Evolutionary conservation across 75 land plant genomes (phyloP).

Genomic region (Selaginella moellendorffii): DNA sequence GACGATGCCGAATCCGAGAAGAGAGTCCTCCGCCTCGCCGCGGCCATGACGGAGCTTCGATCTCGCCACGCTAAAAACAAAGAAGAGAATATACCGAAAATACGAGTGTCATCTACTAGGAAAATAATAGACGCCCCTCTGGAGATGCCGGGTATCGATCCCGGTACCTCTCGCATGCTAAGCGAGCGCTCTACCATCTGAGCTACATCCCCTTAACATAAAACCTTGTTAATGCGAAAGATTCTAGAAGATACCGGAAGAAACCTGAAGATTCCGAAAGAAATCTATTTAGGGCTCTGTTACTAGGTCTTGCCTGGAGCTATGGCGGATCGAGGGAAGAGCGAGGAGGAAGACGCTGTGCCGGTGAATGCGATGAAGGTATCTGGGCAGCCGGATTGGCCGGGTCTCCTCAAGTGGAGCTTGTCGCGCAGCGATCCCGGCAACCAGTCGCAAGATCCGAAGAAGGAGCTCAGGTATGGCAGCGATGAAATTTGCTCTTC

Average conservation of each 20-base stretch:
- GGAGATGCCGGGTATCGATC: conserved; percentile 9
- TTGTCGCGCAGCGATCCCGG: conserved; percentile 46
- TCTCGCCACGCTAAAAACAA: no score
- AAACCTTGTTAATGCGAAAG: no score
- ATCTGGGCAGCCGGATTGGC: conserved; percentile 46
- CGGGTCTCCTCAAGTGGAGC: conserved; percentile 96
- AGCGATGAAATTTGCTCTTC: background rate
- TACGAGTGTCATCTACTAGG: no score
- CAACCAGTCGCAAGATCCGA: background rate
- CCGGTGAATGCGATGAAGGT: background rate
- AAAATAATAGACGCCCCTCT: no score
- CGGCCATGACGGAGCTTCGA: no score
- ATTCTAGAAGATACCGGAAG: no score
- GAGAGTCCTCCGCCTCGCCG: no score
- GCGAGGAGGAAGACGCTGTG: background rate
- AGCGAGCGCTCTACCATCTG: conserved; percentile 12
- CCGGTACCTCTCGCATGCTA: conserved; percentile 11
- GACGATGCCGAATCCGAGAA: no score
- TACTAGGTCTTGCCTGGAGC: no score
- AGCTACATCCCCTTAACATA: conserved; percentile 11
- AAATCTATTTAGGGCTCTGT: no score
- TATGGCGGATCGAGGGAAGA: background rate
- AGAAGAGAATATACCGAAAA: no score
- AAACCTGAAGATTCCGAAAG: no score
- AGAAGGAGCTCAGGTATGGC: background rate